Evolutionary conservation across 352 stramenopile genomes (phyloP).

Genomic region (Phytophthora pini): DNA sequence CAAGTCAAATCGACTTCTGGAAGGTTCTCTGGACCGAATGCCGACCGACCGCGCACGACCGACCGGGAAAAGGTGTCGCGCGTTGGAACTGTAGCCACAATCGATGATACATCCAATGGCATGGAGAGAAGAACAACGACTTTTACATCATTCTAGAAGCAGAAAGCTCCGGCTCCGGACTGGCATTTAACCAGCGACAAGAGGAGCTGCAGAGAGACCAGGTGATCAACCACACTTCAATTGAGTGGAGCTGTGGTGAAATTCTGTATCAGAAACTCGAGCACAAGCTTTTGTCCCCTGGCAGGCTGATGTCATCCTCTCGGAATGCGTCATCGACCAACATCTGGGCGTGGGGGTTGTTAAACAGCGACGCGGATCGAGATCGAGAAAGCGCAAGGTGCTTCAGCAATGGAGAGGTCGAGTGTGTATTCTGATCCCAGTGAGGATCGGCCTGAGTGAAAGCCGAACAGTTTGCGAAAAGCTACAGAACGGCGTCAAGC

Average conservation of each 20-base stretch:
- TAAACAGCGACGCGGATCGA: not conserved
- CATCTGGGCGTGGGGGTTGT: not conserved
- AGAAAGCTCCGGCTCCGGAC: not conserved
- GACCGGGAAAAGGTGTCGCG: conserved; percentile 21
- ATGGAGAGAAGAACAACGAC: not conserved
- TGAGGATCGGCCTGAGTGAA: no score
- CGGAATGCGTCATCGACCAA: conserved; percentile 1
- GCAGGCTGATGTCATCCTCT: not conserved
- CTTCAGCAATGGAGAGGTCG: not conserved
- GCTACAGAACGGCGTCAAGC: no score
- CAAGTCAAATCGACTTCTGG: conserved; percentile 33
- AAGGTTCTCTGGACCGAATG: conserved; percentile 31
- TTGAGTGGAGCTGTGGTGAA: not conserved
- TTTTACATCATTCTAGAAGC: conserved; percentile 25
- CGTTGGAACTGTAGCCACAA: conserved; percentile 7
- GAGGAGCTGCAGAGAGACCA: conserved; percentile 1
- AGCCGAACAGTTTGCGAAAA: not conserved
- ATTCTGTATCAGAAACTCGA: no score
- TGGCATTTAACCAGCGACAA: not conserved
- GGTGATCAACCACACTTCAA: not conserved
- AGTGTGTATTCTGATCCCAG: no score
- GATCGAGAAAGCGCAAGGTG: not conserved
- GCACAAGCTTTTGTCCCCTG: no score
- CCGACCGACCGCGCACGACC: conserved; percentile 21
- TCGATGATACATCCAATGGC: not conserved